phyloP scores from a whole-genome alignment of 1,284 basidiomycete genomes.

The Tylopilus sp. region DNA sequence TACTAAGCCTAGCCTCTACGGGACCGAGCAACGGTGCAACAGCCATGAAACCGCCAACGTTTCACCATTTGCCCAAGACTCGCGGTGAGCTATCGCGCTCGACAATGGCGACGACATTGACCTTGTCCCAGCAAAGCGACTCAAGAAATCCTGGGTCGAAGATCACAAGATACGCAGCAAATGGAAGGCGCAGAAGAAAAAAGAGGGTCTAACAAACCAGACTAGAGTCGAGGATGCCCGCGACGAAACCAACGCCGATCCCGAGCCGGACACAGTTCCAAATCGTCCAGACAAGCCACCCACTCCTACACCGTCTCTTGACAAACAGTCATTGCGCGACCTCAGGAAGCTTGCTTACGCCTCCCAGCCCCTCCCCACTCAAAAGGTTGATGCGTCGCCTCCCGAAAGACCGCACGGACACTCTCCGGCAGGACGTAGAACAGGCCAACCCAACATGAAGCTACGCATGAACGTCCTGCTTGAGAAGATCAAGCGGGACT shows the following conservation, averaged over 20 bases:
- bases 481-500: constrained; percentile 66
- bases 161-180: constrained; percentile 68
- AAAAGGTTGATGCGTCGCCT: constrained; percentile 46
- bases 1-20: constrained; percentile 24
- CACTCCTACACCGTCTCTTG: constrained; percentile 1
- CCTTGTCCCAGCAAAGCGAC: constrained; percentile 53
- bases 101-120: constrained; percentile 7
- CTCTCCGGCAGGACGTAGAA: constrained; percentile 24
- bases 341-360: constrained; percentile 60
- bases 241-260: constrained; percentile 1
- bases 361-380: constrained; percentile 49
- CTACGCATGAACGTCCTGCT: constrained; percentile 73
- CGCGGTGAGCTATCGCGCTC: constrained; percentile 44
- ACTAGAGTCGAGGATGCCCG: constrained; percentile 4
- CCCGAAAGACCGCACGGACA: constrained; percentile 11
- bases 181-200: constrained; percentile 72
- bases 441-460: constrained; percentile 73
- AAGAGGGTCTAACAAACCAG: constrained; percentile 41
- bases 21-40: background rate
- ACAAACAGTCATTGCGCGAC: constrained; percentile 45
- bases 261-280: background rate
- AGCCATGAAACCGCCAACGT: constrained; percentile 58
- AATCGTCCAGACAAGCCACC: background rate
- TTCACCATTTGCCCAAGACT: constrained; percentile 58
- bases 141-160: constrained; percentile 71